Evolutionary conservation across 768 basidiomycete genomes (phyloP), one percentile per base, ranked within the genome.

Genomic region (Mycena floridula): DNA sequence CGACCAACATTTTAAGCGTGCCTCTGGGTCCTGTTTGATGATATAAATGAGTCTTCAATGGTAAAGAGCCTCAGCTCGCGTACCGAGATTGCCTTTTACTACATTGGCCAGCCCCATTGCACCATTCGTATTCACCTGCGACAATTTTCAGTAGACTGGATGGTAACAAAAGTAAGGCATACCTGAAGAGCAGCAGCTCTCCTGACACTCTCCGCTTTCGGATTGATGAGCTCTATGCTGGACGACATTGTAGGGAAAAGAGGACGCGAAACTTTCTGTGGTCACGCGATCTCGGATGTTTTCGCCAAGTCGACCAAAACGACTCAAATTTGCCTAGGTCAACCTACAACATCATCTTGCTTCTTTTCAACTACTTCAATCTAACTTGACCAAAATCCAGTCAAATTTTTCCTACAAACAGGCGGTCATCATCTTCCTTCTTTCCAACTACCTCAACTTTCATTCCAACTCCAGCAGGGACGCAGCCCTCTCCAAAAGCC

Each of bases 1-100:
- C 96, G 35, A 99, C 96, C 42, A 99, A 82, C 95, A 99, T 98
- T 74, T 99, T 99, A 54, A 97, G 77, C 0, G 96, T 98, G 47
- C 96, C 96, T 66, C 95, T 74, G 16, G 96, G 96, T 37, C 95
- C 94, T 95, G 51, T 41, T 42, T 28, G 40, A 41, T 47, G 50
- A 25, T 45, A 40, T 40, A 40, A 38, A 12, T 43, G 11, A 26
- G 25, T 12, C 13, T 22, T 40, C 21, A 20, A 44, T 46, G 44
- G 42, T 25, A 45, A 45, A 26, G 41, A 48, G 47, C 48, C 48
- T 44, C 44, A 45, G 42, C 50, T 23, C 46, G 63, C 67, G 56
- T 54, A 95, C 95, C 94, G 51, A 99, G 75, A 70, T 99, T 98
- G 59, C 88, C 82, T 74, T 92, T 95, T 54, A 99, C 96, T 49